Conservation (phyloP, 768 basidiomycete genomes). For the Pleurotus pulmonarius region DNA sequence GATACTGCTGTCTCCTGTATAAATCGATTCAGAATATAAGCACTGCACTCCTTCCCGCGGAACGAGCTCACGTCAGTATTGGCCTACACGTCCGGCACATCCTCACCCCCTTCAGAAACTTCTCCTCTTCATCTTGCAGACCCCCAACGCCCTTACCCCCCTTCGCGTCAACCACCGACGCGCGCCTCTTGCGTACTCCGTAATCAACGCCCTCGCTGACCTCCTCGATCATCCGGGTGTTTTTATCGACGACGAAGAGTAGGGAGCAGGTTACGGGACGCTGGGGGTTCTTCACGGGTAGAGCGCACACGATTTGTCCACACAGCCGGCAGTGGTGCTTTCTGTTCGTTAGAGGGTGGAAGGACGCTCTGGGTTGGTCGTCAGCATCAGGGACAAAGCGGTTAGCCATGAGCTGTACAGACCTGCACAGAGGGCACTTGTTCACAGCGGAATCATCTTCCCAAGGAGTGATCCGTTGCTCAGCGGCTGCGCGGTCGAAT, state of each 20-base stretch:
- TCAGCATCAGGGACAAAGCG: too few relatives aligned
- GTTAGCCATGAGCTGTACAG: constrained; percentile 5
- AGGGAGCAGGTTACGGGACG: constrained; percentile 70
- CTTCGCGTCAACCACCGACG: constrained; percentile 19
- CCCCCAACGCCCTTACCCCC: constrained; percentile 12
- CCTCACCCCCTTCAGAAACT: constrained; percentile 85
- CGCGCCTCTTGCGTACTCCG: constrained; percentile 58
- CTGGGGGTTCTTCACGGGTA: constrained; percentile 72
- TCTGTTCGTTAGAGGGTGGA: constrained; percentile 86
- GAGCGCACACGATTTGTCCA: constrained; percentile 86
- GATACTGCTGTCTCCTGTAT: constrained; percentile 74
- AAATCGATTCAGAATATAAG: constrained; percentile 1
- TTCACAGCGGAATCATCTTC: constrained; percentile 74
- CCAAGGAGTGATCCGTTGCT: constrained; percentile 95
- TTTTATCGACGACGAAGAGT: constrained; percentile 81
- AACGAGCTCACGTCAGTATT: constrained; percentile 64
- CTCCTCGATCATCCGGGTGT: constrained; percentile 76
- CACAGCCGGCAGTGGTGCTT: constrained; percentile 97
- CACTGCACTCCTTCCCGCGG: background rate
- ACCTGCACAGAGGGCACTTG: constrained; percentile 86
- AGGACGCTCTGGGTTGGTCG: constrained; percentile 47
- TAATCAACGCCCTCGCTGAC: constrained; percentile 83
- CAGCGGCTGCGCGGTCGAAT: constrained; percentile 48
- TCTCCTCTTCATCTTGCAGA: constrained; percentile 61
- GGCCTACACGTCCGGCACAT: constrained; percentile 84